These are phyloP conservation scores for Podospora sp. DNA, from an alignment of 495 filamentous ascomycete genomes.

Conservation along the genomic window DNA sequence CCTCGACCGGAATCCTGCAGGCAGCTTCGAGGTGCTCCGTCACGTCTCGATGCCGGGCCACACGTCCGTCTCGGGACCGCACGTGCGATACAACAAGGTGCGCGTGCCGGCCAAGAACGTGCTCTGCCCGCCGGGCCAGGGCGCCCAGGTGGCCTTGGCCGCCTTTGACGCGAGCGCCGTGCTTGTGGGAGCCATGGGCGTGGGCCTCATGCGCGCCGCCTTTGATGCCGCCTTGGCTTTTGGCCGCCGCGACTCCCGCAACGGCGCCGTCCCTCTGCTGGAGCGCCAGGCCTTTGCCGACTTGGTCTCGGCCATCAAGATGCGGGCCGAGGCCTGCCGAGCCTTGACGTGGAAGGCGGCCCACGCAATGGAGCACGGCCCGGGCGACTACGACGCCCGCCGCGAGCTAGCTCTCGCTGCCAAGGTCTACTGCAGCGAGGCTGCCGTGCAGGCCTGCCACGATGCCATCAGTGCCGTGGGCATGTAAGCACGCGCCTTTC, in stretches of 20 bases:
- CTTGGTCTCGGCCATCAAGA: slow-evolving; percentile 55
- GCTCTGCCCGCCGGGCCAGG: slow-evolving; percentile 48
- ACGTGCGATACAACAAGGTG: slow-evolving; percentile 52
- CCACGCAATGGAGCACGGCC: slow-evolving; percentile 43
- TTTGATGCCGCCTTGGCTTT: slow-evolving; percentile 56
- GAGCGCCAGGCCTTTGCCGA: slow-evolving; percentile 55
- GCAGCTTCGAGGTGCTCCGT: slow-evolving; percentile 45
- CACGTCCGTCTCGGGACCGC: slow-evolving; percentile 49
- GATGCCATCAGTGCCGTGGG: slow-evolving; percentile 55
- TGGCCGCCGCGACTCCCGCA: slow-evolving; percentile 45
- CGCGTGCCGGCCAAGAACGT: slow-evolving; percentile 51
- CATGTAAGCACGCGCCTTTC: slow-evolving; percentile 36
- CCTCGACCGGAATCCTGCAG: slow-evolving; percentile 42
- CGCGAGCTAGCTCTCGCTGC: slow-evolving; percentile 52
- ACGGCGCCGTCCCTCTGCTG: slow-evolving; percentile 48
- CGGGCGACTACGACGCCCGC: slow-evolving; percentile 43
- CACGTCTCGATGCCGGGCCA: slow-evolving; percentile 49
- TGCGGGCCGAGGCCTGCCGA: slow-evolving; percentile 53
- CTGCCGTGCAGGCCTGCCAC: slow-evolving; percentile 47
- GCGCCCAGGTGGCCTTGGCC: slow-evolving; percentile 38
- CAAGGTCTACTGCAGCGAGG: slow-evolving; percentile 56
- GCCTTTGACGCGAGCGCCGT: slow-evolving; percentile 51
- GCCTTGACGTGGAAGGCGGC: slow-evolving; percentile 56
- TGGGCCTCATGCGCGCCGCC: slow-evolving; percentile 55
- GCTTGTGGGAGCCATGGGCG: slow-evolving; percentile 56